These are phyloP conservation scores for Cystofilobasidium bisporidii DNA, from an alignment of 768 basidiomycete genomes.

Conservation along the genomic window DNA sequence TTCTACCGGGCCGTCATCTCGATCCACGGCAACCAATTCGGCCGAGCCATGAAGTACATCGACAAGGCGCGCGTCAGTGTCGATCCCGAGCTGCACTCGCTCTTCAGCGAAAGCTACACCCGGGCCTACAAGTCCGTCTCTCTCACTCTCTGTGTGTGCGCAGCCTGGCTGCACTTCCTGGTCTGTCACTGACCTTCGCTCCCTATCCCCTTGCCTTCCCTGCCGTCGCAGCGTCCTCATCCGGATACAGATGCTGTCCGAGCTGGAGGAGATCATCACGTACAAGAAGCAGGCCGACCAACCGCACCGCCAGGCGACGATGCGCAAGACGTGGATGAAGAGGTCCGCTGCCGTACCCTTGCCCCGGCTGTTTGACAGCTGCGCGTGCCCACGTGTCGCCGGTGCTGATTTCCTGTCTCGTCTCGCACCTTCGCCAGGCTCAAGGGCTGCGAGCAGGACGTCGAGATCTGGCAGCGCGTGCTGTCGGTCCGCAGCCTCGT, in stretches of 20 bases:
- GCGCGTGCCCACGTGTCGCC: too few relatives aligned
- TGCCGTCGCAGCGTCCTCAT: constrained; percentile 84
- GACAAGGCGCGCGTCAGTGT: constrained; percentile 83
- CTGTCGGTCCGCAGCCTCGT: constrained; percentile 91
- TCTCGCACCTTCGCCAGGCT: constrained; percentile 47
- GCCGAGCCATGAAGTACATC: constrained; percentile 79
- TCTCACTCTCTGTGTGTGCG: constrained; percentile 24
- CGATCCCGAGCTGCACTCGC: constrained; percentile 78
- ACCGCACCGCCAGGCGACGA: constrained; percentile 77
- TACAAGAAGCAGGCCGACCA: constrained; percentile 94
- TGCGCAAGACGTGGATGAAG: constrained; percentile 96
- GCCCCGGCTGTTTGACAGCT: background rate
- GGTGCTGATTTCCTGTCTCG: too few relatives aligned
- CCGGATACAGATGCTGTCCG: constrained; percentile 94
- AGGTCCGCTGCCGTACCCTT: constrained; percentile 47
- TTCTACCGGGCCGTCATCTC: constrained; percentile 94
- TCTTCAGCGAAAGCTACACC: constrained; percentile 94
- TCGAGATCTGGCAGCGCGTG: constrained; percentile 97
- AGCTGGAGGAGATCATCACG: constrained; percentile 91
- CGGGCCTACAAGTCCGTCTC: constrained; percentile 78
- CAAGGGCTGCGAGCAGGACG: constrained; percentile 92
- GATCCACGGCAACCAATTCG: constrained; percentile 92
- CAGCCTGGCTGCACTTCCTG: too few relatives aligned
- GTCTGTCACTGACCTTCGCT: constrained; percentile 2
- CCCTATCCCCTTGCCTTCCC: background rate